Evolutionary conservation across 2,329 filamentous ascomycete genomes (phyloP).

Genomic region (Coleophoma crateriformis): DNA sequence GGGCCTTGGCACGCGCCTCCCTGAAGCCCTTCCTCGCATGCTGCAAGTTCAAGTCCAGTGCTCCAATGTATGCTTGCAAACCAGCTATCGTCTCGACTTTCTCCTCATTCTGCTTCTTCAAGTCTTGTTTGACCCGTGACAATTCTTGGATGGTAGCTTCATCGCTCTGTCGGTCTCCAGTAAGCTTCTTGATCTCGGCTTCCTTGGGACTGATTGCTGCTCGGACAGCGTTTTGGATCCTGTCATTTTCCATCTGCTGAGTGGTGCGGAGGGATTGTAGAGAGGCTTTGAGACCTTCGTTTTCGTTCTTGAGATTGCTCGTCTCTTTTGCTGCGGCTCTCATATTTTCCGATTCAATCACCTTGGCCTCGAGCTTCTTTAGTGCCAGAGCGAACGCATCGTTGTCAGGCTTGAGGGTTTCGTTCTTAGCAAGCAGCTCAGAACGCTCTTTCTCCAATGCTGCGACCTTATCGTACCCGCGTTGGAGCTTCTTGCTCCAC

Average conservation of each 20-base stretch:
- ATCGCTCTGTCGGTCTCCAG: not conserved
- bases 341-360: not conserved
- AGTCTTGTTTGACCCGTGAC: not conserved
- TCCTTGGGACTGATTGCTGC: not conserved
- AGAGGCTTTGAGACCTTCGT: not conserved
- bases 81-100: not conserved
- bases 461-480: not conserved
- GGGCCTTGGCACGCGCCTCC: not conserved
- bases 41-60: not conserved
- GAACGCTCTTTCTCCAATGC: not conserved
- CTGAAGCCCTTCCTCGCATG: not conserved
- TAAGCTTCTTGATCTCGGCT: not conserved
- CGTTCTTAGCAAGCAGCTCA: not conserved
- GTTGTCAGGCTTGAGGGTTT: constrained; percentile 1
- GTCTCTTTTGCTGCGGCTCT: not conserved
- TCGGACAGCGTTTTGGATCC: not conserved
- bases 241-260: not conserved
- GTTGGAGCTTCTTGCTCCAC: not conserved
- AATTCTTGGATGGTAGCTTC: not conserved
- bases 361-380: not conserved
- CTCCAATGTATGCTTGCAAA: not conserved
- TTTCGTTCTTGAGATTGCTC: not conserved
- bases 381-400: not conserved
- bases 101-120: not conserved
- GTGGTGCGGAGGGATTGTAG: not conserved